phyloP scores from a whole-genome alignment of 2,329 filamentous ascomycete species.

The Botrytis byssoidea region DNA sequence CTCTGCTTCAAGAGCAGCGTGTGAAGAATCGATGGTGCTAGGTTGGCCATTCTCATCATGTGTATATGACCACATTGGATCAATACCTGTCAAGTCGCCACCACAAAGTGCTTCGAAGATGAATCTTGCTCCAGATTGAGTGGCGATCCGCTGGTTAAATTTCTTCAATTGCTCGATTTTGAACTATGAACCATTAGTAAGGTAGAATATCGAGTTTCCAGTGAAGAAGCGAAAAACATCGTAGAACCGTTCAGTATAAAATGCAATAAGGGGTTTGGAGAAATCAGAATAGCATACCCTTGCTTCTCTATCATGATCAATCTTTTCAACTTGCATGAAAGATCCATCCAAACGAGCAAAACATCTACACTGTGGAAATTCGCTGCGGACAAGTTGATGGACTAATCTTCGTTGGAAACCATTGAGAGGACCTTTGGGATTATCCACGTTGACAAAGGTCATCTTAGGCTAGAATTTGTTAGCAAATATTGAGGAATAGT shows the following conservation, averaged over 20 bases:
- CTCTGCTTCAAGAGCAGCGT: constrained; percentile 31
- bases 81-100: constrained; percentile 35
- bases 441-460: constrained; percentile 48
- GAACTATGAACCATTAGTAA: constrained; percentile 6
- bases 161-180: constrained; percentile 10
- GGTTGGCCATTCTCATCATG: not conserved
- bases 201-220: too few species aligned
- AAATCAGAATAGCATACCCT: constrained; percentile 25
- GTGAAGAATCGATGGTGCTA: not conserved
- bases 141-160: constrained; percentile 16
- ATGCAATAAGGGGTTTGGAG: not conserved
- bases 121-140: constrained; percentile 32
- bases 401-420: constrained; percentile 64
- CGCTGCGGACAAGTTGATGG: constrained; percentile 63
- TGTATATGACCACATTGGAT: constrained; percentile 41
- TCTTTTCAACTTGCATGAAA: constrained; percentile 38
- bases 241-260: not conserved
- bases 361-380: constrained; percentile 47
- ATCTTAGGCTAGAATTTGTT: constrained; percentile 28
- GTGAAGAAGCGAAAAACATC: too few species aligned
- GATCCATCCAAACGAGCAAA: constrained; percentile 31
- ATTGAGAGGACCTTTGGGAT: constrained; percentile 45
- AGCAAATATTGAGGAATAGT: not conserved
- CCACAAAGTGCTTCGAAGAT: constrained; percentile 39
- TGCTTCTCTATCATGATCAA: constrained; percentile 32